Conservation (phyloP, 345 rosid species). For the Pistacia atlantica region DNA sequence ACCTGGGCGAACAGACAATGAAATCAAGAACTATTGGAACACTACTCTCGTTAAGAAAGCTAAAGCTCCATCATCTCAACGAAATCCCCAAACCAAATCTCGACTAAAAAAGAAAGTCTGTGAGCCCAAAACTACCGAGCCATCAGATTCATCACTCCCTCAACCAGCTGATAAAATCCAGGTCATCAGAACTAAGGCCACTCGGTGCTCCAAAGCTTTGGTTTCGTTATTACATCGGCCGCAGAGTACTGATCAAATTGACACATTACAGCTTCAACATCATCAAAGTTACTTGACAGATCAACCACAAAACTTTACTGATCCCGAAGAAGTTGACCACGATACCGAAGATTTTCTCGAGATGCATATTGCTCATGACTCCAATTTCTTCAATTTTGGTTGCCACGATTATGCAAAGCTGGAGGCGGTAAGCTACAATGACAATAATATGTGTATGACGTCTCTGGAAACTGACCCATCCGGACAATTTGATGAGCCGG, state of each 20-base stretch:
- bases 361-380: not conserved
- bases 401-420: not conserved
- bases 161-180: slow-evolving; percentile 4
- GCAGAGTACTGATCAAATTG: not conserved
- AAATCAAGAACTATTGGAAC: slow-evolving; percentile 70
- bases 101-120: not conserved
- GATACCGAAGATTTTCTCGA: not conserved
- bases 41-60: slow-evolving; percentile 50
- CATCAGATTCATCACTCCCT: not conserved
- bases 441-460: not conserved
- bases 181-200: slow-evolving; percentile 41
- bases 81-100: not conserved
- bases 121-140: not conserved
- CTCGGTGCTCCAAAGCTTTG: slow-evolving; percentile 27
- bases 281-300: not conserved
- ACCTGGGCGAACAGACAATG: slow-evolving; percentile 75
- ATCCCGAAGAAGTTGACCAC: too few species aligned
- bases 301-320: not conserved
- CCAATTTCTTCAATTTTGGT: slow-evolving; percentile 26
- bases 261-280: not conserved
- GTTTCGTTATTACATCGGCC: slow-evolving; percentile 17
- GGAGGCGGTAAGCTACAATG: not conserved
- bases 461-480: not conserved
- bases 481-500: not conserved
- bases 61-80: not conserved